phyloP scores from a whole-genome alignment of 2,329 filamentous ascomycete species.

The Proliferodiscus dingleyae region DNA sequence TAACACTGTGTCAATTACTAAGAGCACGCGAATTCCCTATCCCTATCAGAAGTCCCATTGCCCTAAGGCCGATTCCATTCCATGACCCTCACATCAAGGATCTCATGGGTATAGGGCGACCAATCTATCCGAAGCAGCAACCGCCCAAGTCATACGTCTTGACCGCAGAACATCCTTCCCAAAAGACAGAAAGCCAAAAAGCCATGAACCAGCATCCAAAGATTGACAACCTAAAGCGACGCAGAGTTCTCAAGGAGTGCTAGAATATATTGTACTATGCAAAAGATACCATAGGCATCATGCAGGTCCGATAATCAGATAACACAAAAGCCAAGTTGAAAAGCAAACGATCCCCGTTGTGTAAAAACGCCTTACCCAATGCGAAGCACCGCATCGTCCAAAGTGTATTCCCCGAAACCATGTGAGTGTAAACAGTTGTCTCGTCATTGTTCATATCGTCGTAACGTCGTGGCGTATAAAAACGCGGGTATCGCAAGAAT shows the following conservation, averaged over 20 bases:
- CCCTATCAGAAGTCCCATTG: not conserved
- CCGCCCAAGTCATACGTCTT: not conserved
- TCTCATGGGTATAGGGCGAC: not conserved
- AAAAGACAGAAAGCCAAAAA: too few species aligned
- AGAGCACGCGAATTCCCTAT: too few species aligned
- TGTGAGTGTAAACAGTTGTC: not conserved
- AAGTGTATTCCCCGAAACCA: not conserved
- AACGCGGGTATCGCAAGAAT: conserved; percentile 26
- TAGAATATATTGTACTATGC: too few species aligned
- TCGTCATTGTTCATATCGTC: conserved; percentile 6
- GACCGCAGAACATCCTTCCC: not conserved
- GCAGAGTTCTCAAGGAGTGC: not conserved
- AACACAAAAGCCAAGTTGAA: not conserved
- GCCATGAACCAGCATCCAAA: not conserved
- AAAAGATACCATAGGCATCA: not conserved
- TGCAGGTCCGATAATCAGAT: not conserved
- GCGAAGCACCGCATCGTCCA: not conserved
- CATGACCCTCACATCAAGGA: not conserved
- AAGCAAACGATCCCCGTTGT: not conserved
- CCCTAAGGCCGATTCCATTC: not conserved
- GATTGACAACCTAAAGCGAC: not conserved
- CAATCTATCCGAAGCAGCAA: not conserved
- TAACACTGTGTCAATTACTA: too few species aligned
- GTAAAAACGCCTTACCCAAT: not conserved
- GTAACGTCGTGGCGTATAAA: conserved; percentile 22